These are phyloP conservation scores for Kodamaea lidongshanica DNA, from an alignment of 805 yeast genomes.

Conservation along the genomic window DNA sequence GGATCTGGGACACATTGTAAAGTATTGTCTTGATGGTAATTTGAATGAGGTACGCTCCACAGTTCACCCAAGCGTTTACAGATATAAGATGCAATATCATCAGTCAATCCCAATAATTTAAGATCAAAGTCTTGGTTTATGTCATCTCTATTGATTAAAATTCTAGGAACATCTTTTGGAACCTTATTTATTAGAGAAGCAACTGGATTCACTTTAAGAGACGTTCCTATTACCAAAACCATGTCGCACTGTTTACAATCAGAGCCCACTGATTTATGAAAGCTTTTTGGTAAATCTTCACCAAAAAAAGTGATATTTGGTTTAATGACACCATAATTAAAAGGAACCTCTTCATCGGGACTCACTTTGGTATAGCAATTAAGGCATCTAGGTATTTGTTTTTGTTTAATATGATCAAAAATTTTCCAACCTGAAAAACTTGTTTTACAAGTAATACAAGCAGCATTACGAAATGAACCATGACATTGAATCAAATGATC, in stretches of 20 bases:
- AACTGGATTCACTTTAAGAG: constrained; percentile 59
- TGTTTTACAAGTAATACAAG: constrained; percentile 71
- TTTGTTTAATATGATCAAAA: constrained; percentile 42
- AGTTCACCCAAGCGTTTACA: constrained; percentile 24
- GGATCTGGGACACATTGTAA: too few species aligned
- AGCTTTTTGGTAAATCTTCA: constrained; percentile 48
- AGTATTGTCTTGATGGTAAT: too few species aligned
- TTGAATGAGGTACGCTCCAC: constrained; percentile 33
- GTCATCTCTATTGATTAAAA: constrained; percentile 35
- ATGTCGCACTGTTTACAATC: constrained; percentile 75
- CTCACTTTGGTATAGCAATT: constrained; percentile 23
- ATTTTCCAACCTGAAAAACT: constrained; percentile 44
- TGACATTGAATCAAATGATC: constrained; percentile 68
- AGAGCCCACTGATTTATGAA: constrained; percentile 26
- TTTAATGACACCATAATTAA: constrained; percentile 54
- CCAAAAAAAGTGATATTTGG: constrained; percentile 90
- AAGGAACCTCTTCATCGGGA: constrained; percentile 19
- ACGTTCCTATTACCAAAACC: constrained; percentile 76
- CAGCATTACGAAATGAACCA: constrained; percentile 68
- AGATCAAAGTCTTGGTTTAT: constrained; percentile 36
- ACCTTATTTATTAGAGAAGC: constrained; percentile 34
- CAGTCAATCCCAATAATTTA: constrained; percentile 35
- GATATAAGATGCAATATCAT: constrained; percentile 33
- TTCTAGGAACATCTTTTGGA: constrained; percentile 30
- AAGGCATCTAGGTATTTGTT: constrained; percentile 51